Evolutionary conservation across 2,329 filamentous ascomycete species (phyloP), one percentile per base, ranked within the genome.

Genomic region (Calycina herbarum): DNA sequence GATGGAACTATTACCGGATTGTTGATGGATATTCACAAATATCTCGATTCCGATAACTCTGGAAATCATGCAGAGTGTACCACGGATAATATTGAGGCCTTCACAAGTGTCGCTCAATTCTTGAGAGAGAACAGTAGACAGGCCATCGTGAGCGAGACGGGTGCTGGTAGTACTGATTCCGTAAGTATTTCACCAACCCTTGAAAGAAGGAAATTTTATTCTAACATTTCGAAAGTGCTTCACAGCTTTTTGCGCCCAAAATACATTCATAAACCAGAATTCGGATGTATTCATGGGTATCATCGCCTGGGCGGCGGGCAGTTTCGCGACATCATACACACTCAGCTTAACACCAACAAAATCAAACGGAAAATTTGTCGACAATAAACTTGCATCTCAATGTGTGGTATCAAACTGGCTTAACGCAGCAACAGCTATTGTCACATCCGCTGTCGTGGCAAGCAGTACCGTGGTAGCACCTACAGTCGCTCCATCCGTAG

Each of bases 1-100:
- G 85, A 89, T 70, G 84, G 84, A 1, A 77, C 77, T 13, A 85
- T 79, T 0, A 80, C 82, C 64, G 81, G 81, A 58, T 76, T 90
- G 38, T 75, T 86, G 3, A 76, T 87, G 33, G 85, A 88, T 70
- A 76, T 88, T 24, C 86, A 88, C 76, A 83, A 86, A 74, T 88
- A 87, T 73, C 80, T 88, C 4, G 85, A 87, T 72, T 78, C 77
- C n/a, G 82, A 86, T 76, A 83, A 85, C 76, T 84, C 82, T 6
- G 86, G 85, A 61, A 83, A 81, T 0, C 77, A 82, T 68, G 67
- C 74, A 7, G 77, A 81, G 57, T 88, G 86, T 75, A 81, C 79
- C 2, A 85, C 81, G 4, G 79, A 87, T 70, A 85, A 85, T 58
- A 77, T 82, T 8, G 71, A 78, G 45, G 81, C 77, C 4, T 84